Percentiles rank a stretch among this genome's conserved stretches.
Conservation (phyloP, 1,284 basidiomycete genomes). For the Blastosporella zonata region DNA sequence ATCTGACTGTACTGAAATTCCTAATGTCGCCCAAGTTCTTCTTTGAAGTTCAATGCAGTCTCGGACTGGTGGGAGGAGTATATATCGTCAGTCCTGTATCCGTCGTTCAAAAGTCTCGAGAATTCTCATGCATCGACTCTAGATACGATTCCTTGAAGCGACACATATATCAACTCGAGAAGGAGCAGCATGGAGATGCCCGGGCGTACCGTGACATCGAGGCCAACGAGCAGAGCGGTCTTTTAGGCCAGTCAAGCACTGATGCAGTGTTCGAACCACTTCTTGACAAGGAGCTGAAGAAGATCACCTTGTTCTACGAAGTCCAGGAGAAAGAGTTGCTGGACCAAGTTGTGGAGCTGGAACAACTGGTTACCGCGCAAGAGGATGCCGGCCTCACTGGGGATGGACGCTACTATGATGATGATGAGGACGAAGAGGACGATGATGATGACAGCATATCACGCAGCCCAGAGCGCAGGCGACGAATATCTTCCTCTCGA, state of each 20-base stretch:
- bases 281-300: conserved; percentile 81
- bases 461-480: conserved; percentile 26
- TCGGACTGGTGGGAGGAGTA: conserved; percentile 26
- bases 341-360: conserved; percentile 60
- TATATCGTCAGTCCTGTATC: conserved; percentile 54
- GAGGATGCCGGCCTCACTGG: conserved; percentile 64
- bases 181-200: conserved; percentile 48
- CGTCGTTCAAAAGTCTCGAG: neutral
- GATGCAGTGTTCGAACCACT: conserved; percentile 69
- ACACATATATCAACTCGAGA: conserved; percentile 81
- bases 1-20: neutral
- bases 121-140: conserved; percentile 5
- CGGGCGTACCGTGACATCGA: conserved; percentile 56
- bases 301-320: conserved; percentile 82
- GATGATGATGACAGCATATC: conserved; percentile 51
- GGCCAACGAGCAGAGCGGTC: conserved; percentile 55
- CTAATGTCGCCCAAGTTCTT: conserved; percentile 20
- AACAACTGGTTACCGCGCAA: conserved; percentile 62
- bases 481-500: conserved; percentile 20
- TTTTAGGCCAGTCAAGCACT: conserved; percentile 46
- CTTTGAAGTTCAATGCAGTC: no score
- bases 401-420: conserved; percentile 46
- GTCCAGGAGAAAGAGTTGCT: conserved; percentile 72
- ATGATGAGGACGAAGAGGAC: conserved; percentile 67
- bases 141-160: conserved; percentile 88